Evolutionary conservation across 2,329 filamentous ascomycete species (phyloP), one percentile per base, ranked within the genome.

Genomic region (Sporothrix phasma): DNA sequence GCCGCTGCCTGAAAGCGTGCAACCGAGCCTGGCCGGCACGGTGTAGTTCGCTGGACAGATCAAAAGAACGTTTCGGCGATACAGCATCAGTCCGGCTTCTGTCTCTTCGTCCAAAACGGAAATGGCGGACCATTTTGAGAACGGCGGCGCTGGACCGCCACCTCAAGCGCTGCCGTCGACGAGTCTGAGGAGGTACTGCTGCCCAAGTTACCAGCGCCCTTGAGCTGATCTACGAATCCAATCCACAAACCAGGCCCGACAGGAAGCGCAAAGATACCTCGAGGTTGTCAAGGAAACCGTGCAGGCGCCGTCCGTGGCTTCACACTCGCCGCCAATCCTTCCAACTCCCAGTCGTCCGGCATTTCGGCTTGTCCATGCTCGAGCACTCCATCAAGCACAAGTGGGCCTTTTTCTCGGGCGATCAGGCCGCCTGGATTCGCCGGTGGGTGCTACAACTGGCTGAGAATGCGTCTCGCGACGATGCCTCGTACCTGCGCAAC

Each of bases 291-390:
- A 97, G 77, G 81, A 84, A 54, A 84, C 88, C 70, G 80, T 84
- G 64, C 86, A 92, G 71, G 92, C 93, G 5, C 90, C 92, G 2
- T 85, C 88, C 58, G 88, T 94, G 77, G 94, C 69, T 96, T 90
- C 76, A 83, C 83, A 26, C 84, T 99, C 66, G 92, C 92, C 51
- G 85, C 84, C 69, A 87, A 94, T 74, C 83, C 81, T 71, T 79
- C 82, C 43, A 90, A 95, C 73, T 83, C 89, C 62, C 90, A 46
- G 84, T 94, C 63, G 89, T 97, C 64, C 88, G 94, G 70, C 92
- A 97, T 77, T 99, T 95, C 74, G 94, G 92, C 64, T 83, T 99
- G 37, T 95, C 92, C 31, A 82, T 99, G 64, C 84, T 99, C 69
- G 93, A 97, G 72, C 88, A 95, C 75, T 87, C 90, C 53, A 88